Evolutionary conservation across 345 rosid genomes (phyloP).

Genomic region (Brassica cretica): DNA sequence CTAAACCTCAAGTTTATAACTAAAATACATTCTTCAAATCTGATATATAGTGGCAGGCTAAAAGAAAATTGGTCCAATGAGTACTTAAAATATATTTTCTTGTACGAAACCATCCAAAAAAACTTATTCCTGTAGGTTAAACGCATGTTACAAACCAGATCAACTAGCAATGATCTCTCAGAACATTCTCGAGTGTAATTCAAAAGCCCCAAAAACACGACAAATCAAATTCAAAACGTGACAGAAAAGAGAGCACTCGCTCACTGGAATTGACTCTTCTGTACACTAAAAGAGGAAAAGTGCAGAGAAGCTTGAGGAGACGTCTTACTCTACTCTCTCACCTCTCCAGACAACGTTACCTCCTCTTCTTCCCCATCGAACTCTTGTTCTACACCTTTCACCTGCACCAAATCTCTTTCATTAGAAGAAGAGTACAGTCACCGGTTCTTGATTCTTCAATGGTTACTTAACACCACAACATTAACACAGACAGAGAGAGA

Average conservation of each 20-base stretch:
- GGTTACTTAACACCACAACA: not conserved
- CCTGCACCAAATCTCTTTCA: conserved; percentile 46
- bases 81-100: not conserved
- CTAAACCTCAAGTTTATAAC: not conserved
- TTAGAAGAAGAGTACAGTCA: not conserved
- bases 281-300: conserved; percentile 19
- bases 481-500: not conserved
- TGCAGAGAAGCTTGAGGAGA: conserved; percentile 15
- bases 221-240: not conserved
- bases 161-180: not conserved
- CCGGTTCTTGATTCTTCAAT: conserved; percentile 1
- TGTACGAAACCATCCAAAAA: not conserved
- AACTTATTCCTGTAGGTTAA: not conserved
- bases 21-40: not conserved
- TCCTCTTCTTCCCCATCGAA: conserved; percentile 69
- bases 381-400: conserved; percentile 88
- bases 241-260: conserved; percentile 18
- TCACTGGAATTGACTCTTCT: conserved; percentile 22
- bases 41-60: not conserved
- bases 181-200: not conserved
- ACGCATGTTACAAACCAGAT: conserved; percentile 17
- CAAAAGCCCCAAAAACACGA: conserved; percentile 3
- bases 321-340: conserved; percentile 45
- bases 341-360: conserved; percentile 50
- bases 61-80: not conserved